Evolutionary conservation across 1,284 basidiomycete genomes (phyloP).

Genomic region (Malassezia japonica): DNA sequence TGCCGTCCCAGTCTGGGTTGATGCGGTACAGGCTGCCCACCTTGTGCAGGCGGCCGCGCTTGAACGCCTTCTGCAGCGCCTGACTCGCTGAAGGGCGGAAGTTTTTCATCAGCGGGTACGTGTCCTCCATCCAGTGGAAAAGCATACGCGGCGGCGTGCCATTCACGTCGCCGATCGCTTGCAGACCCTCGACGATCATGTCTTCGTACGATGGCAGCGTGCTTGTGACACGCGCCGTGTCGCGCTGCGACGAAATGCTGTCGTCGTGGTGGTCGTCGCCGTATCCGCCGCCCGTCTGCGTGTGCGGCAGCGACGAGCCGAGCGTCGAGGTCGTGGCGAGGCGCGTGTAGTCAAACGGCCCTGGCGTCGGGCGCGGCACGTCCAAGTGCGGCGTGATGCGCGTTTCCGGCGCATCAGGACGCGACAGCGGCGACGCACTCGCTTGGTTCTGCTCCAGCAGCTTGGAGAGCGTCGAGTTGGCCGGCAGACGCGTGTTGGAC

Average conservation of each 20-base stretch:
- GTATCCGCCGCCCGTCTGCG: not conserved
- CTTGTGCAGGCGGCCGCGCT: slow-evolving; percentile 42
- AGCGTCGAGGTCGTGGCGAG: not conserved
- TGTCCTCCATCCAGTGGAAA: slow-evolving; percentile 40
- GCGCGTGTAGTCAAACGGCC: not conserved
- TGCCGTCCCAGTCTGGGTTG: slow-evolving; percentile 37
- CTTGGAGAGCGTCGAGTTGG: slow-evolving; percentile 13
- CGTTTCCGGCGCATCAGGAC: not conserved
- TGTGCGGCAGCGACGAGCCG: not conserved
- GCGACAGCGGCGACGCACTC: not conserved
- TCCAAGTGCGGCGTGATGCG: not conserved
- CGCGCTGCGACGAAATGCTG: not conserved
- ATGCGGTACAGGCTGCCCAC: slow-evolving; percentile 38
- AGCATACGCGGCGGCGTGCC: slow-evolving; percentile 33
- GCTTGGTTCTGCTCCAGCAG: slow-evolving; percentile 4
- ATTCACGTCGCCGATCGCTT: slow-evolving; percentile 23
- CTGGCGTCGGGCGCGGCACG: not conserved
- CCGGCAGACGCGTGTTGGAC: not conserved
- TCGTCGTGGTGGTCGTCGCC: not conserved
- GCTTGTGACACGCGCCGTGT: slow-evolving; percentile 19
- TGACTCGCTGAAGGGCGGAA: slow-evolving; percentile 45
- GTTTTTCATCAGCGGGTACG: slow-evolving; percentile 42
- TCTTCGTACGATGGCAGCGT: slow-evolving; percentile 40
- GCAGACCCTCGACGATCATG: slow-evolving; percentile 39
- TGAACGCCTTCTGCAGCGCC: slow-evolving; percentile 42